phyloP scores from a whole-genome alignment of 2,329 filamentous ascomycete genomes.

The Arthrocladium fulminans region DNA sequence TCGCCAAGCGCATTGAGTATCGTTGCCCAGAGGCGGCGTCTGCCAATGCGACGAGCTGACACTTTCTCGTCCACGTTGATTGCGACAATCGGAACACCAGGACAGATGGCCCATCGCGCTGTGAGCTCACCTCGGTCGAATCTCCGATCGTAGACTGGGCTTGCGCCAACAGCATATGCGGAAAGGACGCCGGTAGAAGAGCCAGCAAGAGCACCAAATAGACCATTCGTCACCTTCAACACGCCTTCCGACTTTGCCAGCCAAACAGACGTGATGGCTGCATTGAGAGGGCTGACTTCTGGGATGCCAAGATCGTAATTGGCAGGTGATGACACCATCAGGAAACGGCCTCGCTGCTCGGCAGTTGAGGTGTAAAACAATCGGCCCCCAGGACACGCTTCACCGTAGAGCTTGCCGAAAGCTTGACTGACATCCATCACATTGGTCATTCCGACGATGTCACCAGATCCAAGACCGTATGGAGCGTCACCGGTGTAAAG shows the following conservation, averaged over 20 bases:
- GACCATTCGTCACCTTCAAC: constrained; percentile 61
- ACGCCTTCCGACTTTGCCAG: constrained; percentile 73
- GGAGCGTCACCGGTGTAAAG: constrained; percentile 62
- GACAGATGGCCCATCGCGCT: constrained; percentile 80
- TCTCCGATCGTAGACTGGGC: constrained; percentile 51
- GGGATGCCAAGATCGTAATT: constrained; percentile 60
- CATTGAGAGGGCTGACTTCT: constrained; percentile 57
- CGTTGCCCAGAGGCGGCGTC: constrained; percentile 76
- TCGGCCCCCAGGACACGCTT: constrained; percentile 75
- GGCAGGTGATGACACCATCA: constrained; percentile 55
- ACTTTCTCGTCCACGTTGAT: constrained; percentile 79
- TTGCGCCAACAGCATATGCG: constrained; percentile 64
- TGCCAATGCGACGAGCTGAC: constrained; percentile 57
- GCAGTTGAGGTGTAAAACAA: constrained; percentile 66
- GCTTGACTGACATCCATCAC: constrained; percentile 83
- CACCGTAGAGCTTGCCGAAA: constrained; percentile 74
- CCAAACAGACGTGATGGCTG: constrained; percentile 75
- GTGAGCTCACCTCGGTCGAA: constrained; percentile 69
- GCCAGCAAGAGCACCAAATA: constrained; percentile 73
- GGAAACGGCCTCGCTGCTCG: constrained; percentile 68
- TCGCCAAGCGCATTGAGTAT: constrained; percentile 91
- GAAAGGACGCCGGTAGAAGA: constrained; percentile 77
- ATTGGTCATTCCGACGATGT: constrained; percentile 67
- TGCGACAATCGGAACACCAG: constrained; percentile 81
- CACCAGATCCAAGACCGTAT: constrained; percentile 70